A percentile compares a stretch with the other conserved stretches of the same genome.
phyloP scores from a whole-genome alignment of 768 basidiomycete genomes.

The Pleurotus salmoneostramineus region DNA sequence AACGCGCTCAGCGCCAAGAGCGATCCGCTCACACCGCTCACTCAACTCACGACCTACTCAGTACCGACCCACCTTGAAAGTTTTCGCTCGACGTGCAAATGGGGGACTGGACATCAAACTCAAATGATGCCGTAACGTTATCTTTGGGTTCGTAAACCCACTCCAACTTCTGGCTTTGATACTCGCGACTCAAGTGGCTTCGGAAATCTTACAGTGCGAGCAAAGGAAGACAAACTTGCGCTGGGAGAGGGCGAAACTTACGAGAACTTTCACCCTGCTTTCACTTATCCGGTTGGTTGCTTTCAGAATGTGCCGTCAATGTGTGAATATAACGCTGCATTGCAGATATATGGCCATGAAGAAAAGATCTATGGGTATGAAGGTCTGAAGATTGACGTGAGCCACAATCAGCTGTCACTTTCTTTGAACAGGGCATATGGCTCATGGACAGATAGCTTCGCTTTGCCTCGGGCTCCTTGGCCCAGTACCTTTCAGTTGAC shows the following conservation, averaged over 20 bases:
- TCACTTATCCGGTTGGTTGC: constrained; percentile 87
- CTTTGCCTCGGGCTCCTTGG: constrained; percentile 85
- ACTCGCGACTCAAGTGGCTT: neutral
- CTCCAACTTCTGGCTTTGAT: neutral
- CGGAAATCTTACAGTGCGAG: constrained; percentile 49
- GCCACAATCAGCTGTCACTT: constrained; percentile 18
- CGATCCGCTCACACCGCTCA: constrained; percentile 4
- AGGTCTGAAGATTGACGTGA: constrained; percentile 78
- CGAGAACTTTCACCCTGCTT: constrained; percentile 75
- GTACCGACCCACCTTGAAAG: neutral
- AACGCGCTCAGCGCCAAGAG: constrained; percentile 9
- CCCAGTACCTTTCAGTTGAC: constrained; percentile 66
- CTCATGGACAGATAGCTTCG: constrained; percentile 48
- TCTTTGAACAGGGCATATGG: neutral
- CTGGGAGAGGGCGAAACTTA: constrained; percentile 56
- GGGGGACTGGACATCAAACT: constrained; percentile 75
- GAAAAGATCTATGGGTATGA: constrained; percentile 96
- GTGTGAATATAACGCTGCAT: neutral
- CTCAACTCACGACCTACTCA: constrained; percentile 2
- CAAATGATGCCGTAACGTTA: constrained; percentile 72
- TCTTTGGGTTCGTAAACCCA: constrained; percentile 56
- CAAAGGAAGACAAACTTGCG: constrained; percentile 57
- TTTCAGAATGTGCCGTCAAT: neutral
- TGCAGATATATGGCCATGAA: constrained; percentile 90
- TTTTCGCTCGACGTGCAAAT: constrained; percentile 17